Evolutionary conservation across 345 rosid species (phyloP), one percentile per base, ranked within the genome.

Genomic region (Kandelia obovata): DNA sequence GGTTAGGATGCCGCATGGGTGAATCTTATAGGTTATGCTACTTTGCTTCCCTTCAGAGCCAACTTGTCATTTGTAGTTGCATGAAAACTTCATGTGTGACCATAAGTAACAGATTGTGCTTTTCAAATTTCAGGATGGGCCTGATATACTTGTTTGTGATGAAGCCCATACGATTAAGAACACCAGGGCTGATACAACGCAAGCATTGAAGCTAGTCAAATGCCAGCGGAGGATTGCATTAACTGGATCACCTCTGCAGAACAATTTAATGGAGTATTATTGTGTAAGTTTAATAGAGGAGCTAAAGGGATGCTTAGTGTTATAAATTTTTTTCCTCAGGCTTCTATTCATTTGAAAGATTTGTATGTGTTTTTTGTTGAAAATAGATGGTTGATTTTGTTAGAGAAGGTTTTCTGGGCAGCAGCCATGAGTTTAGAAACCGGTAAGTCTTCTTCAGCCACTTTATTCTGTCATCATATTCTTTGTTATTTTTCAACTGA

Each of bases 311-410:
- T 27, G 3, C 28, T 58, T 27, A 20, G 20, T 52, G 19, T 66
- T 52, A 68, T 52, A 30, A 30, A 62, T 74, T 70, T 72, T 37
- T 67, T 47, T 37, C 46, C 26, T 55, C 19, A 13, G 49, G 13
- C 16, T 27, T 56, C 59, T 56, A 25, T 27, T 56, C 59, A 56
- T 21, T 56, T 8, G 11, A 56, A 56, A 20, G 59, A 56, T 25
- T 23, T 13, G 1, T 55, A 9, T 3, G 30, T 55, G 15, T 23
- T 53, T 77, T 73, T 5, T 63, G 46, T 78, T 39, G 84, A 75
- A 62, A 58, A 80, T 89, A 96, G 99, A 96, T 96, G 99, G 99
- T 96, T 81, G 99, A 96, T 82, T 96, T 96, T 80, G 99, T 96
- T 25, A 83, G 99, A 87, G 99, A 96, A 88, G 99, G 99, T 80